Evolutionary conservation across 805 yeast genomes (phyloP).

Genomic region (Wickerhamiella australiensis): DNA sequence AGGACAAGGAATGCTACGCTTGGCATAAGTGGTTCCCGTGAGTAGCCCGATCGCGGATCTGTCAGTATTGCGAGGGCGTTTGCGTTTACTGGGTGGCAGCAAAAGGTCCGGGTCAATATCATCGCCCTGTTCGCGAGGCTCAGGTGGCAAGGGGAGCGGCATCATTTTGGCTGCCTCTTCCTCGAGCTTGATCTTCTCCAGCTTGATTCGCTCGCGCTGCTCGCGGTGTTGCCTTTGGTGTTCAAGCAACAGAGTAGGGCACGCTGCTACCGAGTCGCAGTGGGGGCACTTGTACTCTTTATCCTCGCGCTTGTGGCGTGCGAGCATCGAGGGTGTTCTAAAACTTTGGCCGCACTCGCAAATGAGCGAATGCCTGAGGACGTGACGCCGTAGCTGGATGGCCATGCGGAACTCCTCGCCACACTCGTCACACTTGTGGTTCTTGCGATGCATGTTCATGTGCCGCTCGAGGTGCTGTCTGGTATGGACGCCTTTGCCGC

Average conservation of each 20-base stretch:
- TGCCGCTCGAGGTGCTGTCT: slow-evolving; percentile 75
- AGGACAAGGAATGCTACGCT: slow-evolving; percentile 27
- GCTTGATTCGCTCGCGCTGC: not conserved
- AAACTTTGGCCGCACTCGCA: slow-evolving; percentile 50
- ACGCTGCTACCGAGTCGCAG: slow-evolving; percentile 36
- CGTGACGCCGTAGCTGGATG: slow-evolving; percentile 64
- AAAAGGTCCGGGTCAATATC: slow-evolving; percentile 11
- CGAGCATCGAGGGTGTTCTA: slow-evolving; percentile 6
- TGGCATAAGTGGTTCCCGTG: slow-evolving; percentile 30
- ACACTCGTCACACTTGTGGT: slow-evolving; percentile 57
- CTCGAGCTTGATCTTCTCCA: not conserved
- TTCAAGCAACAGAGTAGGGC: slow-evolving; percentile 32
- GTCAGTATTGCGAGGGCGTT: slow-evolving; percentile 13
- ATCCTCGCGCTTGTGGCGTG: slow-evolving; percentile 17
- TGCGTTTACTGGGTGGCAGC: slow-evolving; percentile 6
- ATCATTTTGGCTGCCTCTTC: slow-evolving; percentile 29
- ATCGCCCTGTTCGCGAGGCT: slow-evolving; percentile 7
- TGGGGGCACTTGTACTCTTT: slow-evolving; percentile 19
- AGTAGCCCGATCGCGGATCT: slow-evolving; percentile 23
- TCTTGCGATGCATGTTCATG: slow-evolving; percentile 62
- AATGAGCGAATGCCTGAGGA: slow-evolving; percentile 31
- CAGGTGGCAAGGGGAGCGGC: slow-evolving; percentile 1
- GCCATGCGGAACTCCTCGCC: slow-evolving; percentile 57
- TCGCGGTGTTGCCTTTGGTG: slow-evolving; percentile 1
- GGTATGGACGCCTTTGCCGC: slow-evolving; percentile 75